phyloP scores from a whole-genome alignment of 148 eudicot genomes.

The Rhododendron ferrugineum region DNA sequence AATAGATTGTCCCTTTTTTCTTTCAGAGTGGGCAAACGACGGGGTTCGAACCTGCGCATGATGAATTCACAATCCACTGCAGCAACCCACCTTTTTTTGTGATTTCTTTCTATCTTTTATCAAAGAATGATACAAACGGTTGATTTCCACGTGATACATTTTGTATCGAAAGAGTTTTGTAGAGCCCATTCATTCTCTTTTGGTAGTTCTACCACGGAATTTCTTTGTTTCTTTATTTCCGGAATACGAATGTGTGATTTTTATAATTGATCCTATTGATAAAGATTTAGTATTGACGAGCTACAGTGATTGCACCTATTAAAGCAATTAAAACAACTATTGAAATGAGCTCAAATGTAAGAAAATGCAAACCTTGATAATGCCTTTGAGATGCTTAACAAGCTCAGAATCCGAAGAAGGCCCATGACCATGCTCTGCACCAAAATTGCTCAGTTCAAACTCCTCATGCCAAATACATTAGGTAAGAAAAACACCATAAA shows the following conservation, averaged over 20 bases:
- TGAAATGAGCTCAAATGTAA: no score
- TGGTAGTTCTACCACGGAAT: background rate
- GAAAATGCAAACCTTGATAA: constrained; percentile 59
- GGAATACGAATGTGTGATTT: background rate
- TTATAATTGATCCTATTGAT: background rate
- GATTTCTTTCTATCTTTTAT: no score
- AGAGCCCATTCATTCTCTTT: background rate
- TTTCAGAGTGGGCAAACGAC: no score
- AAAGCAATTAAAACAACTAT: no score
- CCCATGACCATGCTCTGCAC: constrained; percentile 79
- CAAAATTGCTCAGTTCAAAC: background rate
- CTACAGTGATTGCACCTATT: no score
- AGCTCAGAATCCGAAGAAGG: constrained; percentile 76
- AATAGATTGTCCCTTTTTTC: no score
- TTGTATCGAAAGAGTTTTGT: no score
- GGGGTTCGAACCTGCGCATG: no score
- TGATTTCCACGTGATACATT: no score
- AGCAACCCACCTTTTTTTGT: no score
- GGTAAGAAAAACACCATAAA: background rate
- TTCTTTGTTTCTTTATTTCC: background rate
- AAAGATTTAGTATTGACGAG: no score
- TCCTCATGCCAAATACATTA: background rate
- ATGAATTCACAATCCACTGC: background rate
- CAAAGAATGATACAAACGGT: no score
- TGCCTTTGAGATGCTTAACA: constrained; percentile 79